Evolutionary conservation across 2,329 filamentous ascomycete genomes (phyloP).

Genomic region (Sarocladium kiliense): DNA sequence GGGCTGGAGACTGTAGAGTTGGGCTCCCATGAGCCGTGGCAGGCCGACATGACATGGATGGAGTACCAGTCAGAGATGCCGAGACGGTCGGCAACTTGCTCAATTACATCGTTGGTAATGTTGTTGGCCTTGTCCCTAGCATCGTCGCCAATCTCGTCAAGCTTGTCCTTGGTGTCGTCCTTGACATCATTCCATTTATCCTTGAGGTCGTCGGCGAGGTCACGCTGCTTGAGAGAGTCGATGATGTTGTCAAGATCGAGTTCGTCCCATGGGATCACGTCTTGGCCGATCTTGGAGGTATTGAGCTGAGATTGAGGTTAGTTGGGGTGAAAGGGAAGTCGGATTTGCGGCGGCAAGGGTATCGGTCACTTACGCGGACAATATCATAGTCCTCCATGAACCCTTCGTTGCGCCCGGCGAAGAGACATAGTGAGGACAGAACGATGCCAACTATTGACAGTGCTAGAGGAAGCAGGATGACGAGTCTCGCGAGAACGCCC

Average conservation of each 20-base stretch:
- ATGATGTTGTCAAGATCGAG: background rate
- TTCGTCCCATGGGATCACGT: slow-evolving; percentile 18
- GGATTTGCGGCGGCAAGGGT: background rate
- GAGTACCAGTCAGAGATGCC: slow-evolving; percentile 48
- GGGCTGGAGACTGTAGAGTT: slow-evolving; percentile 32
- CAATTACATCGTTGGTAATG: slow-evolving; percentile 33
- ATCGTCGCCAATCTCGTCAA: slow-evolving; percentile 34
- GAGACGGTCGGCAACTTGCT: slow-evolving; percentile 34
- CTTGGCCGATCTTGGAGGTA: slow-evolving; percentile 32
- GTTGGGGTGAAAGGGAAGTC: background rate
- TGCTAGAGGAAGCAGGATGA: slow-evolving; percentile 30
- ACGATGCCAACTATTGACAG: slow-evolving; percentile 33
- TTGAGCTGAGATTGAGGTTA: slow-evolving; percentile 26
- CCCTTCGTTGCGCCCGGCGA: slow-evolving; percentile 33
- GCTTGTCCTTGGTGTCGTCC: slow-evolving; percentile 28
- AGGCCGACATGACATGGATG: slow-evolving; percentile 42
- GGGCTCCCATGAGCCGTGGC: slow-evolving; percentile 40
- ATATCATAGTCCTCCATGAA: slow-evolving; percentile 40
- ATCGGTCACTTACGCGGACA: slow-evolving; percentile 27
- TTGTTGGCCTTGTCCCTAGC: slow-evolving; percentile 34
- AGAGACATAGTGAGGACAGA: slow-evolving; percentile 32
- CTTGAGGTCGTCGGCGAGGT: slow-evolving; percentile 19
- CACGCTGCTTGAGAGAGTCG: slow-evolving; percentile 9
- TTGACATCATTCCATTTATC: slow-evolving; percentile 25
- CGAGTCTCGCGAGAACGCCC: slow-evolving; percentile 18